Evolutionary conservation across 2,329 filamentous ascomycete species (phyloP).

Genomic region (Aspergillus sclerotialis): DNA sequence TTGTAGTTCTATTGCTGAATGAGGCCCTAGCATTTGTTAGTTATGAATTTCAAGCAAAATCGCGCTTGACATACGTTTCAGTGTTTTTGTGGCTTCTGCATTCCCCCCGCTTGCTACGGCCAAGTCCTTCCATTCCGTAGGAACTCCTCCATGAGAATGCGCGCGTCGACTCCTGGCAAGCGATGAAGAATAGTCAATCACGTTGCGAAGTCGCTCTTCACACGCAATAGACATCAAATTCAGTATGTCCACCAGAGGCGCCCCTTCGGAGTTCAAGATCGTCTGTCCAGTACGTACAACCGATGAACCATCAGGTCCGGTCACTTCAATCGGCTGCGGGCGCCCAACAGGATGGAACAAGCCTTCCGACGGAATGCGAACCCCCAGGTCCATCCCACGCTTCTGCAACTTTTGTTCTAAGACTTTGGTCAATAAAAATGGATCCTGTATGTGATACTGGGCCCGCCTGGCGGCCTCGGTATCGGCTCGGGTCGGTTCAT

Average conservation of each 20-base stretch:
- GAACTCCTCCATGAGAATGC: conserved; percentile 72
- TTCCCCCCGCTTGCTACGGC: conserved; percentile 42
- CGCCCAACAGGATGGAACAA: conserved; percentile 39
- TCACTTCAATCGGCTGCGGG: conserved; percentile 42
- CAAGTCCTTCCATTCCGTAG: conserved; percentile 67
- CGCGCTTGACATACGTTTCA: conserved; percentile 35
- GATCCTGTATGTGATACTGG: conserved; percentile 65
- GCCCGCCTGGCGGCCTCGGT: conserved; percentile 54
- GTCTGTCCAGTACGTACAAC: conserved; percentile 61
- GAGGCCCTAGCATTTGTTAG: conserved; percentile 24
- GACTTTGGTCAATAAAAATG: conserved; percentile 61
- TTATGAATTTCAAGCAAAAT: conserved; percentile 9
- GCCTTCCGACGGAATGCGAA: conserved; percentile 53
- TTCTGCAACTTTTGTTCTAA: conserved; percentile 51
- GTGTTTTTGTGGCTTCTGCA: conserved; percentile 27
- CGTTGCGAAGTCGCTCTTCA: conserved; percentile 66
- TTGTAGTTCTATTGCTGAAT: conserved; percentile 33
- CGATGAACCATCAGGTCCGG: conserved; percentile 55
- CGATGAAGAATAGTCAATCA: conserved; percentile 70
- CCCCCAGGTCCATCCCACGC: conserved; percentile 52
- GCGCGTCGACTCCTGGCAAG: conserved; percentile 65
- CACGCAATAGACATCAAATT: conserved; percentile 75
- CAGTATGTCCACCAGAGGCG: conserved; percentile 72
- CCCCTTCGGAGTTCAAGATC: conserved; percentile 60
- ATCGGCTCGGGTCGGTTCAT: conserved; percentile 58